phyloP scores from a whole-genome alignment of 139 green algal species.

The Chlorella sp. region DNA sequence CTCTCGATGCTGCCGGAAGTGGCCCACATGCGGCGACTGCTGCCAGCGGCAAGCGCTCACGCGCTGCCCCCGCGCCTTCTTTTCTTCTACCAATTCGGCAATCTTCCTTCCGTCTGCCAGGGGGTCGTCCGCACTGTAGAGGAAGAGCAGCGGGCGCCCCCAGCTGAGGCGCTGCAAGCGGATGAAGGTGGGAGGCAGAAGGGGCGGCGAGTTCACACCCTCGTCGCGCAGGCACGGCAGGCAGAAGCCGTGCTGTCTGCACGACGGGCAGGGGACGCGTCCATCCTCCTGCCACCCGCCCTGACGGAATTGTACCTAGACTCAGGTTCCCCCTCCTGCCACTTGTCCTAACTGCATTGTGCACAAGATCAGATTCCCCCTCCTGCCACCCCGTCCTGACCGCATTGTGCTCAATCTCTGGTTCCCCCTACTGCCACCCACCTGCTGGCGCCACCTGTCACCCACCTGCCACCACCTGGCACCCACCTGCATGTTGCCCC shows the following conservation, averaged over 20 bases:
- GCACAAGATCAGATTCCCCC: no score
- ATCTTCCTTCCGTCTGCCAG: conserved; percentile 1
- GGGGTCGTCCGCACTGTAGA: conserved; percentile 23
- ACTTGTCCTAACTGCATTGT: no score
- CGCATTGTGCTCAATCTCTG: no score
- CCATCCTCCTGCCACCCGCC: no score
- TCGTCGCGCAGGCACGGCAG: no score
- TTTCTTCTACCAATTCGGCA: conserved; percentile 6
- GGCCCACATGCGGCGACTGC: conserved; percentile 9
- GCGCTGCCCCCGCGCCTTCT: conserved; percentile 3
- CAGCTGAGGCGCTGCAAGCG: not conserved
- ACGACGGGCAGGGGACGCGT: no score
- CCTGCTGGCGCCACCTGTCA: not conserved
- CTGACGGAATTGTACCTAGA: no score
- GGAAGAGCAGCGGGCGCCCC: conserved; percentile 10
- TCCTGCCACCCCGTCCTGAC: no score
- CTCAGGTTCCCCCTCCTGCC: no score
- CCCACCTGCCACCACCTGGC: not conserved
- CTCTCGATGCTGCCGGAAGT: conserved; percentile 22
- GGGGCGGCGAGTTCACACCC: no score
- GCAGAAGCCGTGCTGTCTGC: no score
- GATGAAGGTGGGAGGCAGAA: conserved; percentile 8
- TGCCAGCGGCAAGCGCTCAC: conserved; percentile 3
- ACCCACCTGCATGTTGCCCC: not conserved
- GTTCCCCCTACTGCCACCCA: no score